phyloP scores from a whole-genome alignment of 1,284 basidiomycete species.

The Schizophyllum commune region DNA sequence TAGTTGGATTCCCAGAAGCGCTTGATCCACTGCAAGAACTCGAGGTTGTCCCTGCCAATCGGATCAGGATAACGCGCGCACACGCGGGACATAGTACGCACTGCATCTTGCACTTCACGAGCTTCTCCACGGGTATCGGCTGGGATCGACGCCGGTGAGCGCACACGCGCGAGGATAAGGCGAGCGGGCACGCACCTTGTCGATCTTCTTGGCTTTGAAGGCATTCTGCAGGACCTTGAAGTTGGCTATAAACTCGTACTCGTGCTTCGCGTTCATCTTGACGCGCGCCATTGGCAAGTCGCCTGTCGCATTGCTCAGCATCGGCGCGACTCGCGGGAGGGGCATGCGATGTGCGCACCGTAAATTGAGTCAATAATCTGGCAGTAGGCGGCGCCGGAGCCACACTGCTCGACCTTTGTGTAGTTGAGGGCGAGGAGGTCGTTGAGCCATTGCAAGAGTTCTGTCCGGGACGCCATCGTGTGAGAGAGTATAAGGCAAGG shows the following conservation, averaged over 20 bases:
- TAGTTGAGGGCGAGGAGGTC: slow-evolving; percentile 87
- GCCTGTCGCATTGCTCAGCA: slow-evolving; percentile 30
- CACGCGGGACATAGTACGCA: slow-evolving; percentile 28
- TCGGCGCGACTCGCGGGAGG: slow-evolving; percentile 14
- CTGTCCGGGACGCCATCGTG: slow-evolving; percentile 58
- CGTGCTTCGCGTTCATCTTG: slow-evolving; percentile 91
- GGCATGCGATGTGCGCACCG: slow-evolving; percentile 38
- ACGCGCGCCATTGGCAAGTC: slow-evolving; percentile 85
- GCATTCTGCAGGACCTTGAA: slow-evolving; percentile 90
- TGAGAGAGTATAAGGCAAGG: slow-evolving; percentile 13
- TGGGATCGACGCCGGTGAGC: slow-evolving; percentile 22
- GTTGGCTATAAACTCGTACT: slow-evolving; percentile 94
- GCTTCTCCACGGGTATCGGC: slow-evolving; percentile 90
- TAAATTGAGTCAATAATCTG: slow-evolving; percentile 93
- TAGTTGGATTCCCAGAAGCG: slow-evolving; percentile 94
- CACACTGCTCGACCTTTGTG: slow-evolving; percentile 93
- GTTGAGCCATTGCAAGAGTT: slow-evolving; percentile 91
- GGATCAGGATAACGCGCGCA: not conserved
- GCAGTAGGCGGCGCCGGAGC: slow-evolving; percentile 84
- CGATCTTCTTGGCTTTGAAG: slow-evolving; percentile 86
- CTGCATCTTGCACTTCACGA: slow-evolving; percentile 99
- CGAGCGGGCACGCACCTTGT: slow-evolving; percentile 60
- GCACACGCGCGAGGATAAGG: slow-evolving; percentile 2
- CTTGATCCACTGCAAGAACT: slow-evolving; percentile 97
- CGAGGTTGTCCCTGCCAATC: slow-evolving; percentile 81